Evolutionary conservation across 176 grass and related monocot genomes (phyloP).

Genomic region (Bromus sterilis): DNA sequence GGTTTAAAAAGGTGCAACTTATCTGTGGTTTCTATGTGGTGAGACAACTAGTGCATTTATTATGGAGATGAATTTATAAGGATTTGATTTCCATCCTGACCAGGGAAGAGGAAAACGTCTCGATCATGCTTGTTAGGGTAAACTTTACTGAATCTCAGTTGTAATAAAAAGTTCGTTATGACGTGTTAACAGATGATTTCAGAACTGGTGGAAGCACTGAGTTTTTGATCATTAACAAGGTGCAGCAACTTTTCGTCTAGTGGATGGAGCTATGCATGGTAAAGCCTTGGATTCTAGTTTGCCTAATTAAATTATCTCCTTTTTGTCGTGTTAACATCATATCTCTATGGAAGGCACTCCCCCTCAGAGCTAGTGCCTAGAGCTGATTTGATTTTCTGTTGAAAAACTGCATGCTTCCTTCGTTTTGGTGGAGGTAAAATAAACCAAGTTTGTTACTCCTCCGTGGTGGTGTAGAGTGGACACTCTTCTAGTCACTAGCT

Average conservation of each 20-base stretch:
- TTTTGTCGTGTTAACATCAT: slow-evolving; percentile 29
- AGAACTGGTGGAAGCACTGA: slow-evolving; percentile 25
- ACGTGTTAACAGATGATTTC: slow-evolving; percentile 18
- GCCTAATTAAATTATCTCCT: slow-evolving; percentile 31
- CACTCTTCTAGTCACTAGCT: slow-evolving; percentile 18
- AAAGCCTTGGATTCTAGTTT: slow-evolving; percentile 24
- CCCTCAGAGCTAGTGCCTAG: slow-evolving; percentile 20
- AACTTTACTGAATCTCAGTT: slow-evolving; percentile 24
- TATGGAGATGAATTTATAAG: background rate
- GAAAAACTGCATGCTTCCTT: slow-evolving; percentile 46
- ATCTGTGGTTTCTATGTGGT: background rate
- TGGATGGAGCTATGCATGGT: slow-evolving; percentile 28
- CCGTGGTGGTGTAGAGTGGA: slow-evolving; percentile 7
- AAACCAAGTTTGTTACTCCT: slow-evolving; percentile 15
- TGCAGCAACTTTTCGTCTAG: slow-evolving; percentile 49
- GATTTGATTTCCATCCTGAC: background rate
- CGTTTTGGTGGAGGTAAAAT: slow-evolving; percentile 34
- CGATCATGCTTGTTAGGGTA: slow-evolving; percentile 4
- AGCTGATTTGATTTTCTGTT: slow-evolving; percentile 27
- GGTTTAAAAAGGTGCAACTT: background rate
- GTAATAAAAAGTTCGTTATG: slow-evolving; percentile 43
- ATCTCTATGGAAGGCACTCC: slow-evolving; percentile 8
- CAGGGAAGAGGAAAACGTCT: background rate
- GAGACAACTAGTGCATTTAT: slow-evolving; percentile 10
- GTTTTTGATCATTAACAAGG: slow-evolving; percentile 25